Conservation (phyloP, 768 basidiomycete genomes). For the Pulveroboletus sp. region DNA sequence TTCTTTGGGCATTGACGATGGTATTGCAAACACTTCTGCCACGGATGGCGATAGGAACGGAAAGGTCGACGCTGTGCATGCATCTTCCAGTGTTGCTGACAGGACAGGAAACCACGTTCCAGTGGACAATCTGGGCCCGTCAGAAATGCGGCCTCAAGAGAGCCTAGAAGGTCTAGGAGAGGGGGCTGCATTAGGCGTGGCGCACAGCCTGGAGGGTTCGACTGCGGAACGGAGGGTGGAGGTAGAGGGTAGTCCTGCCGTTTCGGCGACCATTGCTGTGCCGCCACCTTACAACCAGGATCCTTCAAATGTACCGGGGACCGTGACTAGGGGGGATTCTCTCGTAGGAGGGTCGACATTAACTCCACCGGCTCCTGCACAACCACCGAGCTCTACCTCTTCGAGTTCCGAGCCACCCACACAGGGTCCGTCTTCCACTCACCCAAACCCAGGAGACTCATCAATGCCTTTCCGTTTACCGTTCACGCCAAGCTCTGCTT, state of each 20-base stretch:
- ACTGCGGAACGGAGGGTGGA: conserved; percentile 14
- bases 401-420: background rate
- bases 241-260: conserved; percentile 14
- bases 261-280: conserved; percentile 25
- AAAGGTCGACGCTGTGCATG: background rate
- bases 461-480: conserved; percentile 31
- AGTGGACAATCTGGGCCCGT: background rate
- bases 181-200: conserved; percentile 15
- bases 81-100: conserved; percentile 3
- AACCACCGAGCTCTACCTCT: conserved; percentile 2
- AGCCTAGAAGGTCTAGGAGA: conserved; percentile 4
- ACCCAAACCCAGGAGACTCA: conserved; percentile 12
- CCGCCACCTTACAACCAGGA: conserved; percentile 12
- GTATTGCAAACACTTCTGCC: background rate
- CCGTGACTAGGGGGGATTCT: background rate
- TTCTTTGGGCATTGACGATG: background rate
- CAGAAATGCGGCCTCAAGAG: conserved; percentile 3
- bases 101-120: conserved; percentile 1
- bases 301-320: conserved; percentile 22
- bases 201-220: conserved; percentile 19
- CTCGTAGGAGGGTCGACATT: conserved; percentile 9
- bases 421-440: background rate
- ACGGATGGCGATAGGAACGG: conserved; percentile 5
- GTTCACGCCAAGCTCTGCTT: conserved; percentile 26
- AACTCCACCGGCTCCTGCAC: conserved; percentile 1